Base-by-base conservation (phyloP, 1,284 basidiomycete genomes). In the Anthracocystis walkeri region DNA sequence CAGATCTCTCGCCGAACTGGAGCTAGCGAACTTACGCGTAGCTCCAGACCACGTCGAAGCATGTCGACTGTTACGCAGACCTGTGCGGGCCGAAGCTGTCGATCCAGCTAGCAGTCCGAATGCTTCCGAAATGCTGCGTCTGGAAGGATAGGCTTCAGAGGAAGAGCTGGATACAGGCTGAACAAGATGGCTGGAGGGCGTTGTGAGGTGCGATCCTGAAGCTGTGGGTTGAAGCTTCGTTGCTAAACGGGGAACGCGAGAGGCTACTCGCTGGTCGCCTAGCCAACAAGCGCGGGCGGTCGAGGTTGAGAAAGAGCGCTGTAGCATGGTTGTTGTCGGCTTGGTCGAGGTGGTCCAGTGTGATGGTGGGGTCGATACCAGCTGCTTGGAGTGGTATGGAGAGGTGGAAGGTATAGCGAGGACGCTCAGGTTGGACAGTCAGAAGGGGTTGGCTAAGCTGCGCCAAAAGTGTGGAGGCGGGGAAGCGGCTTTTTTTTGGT, bases 221-320 rank as follows among this genome's bases (percentile, higher is more conserved):
- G 49, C n/a, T 11, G 42, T 31, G 3, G 55, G 40, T 23, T 50
- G 23, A n/a, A 33, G 38, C 35, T 68, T 74, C 45, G 50, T 23
- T 0, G 62, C 65, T 4, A 74, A 51, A 11, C 71, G 61, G 31
- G 71, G 71, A 0, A 74, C 62, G 18, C 71, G 18, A 23, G 71
- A 74, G 18, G 65, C 71, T 1, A 74, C 71, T 20, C 71, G 58
- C 46, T 68, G 61, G 29, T 74, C 71, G 11, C 71, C 71, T 46
- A 74, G 48, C 23, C 27, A 29, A 48, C 65, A 74, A 3, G 61
- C 61, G 2, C 42, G 25, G 7, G 42, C 21, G 4, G 56, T 58
- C 18, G 71, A 45, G 29, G 65, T 74, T 5, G 62, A 65, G 44
- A 68, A 69, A 46, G 50, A 54, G 51, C 62, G 65, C 27, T 58